Evolutionary conservation across 352 stramenopile genomes (phyloP), one percentile per base, ranked within the genome.

Genomic region (Phytophthora constricta): DNA sequence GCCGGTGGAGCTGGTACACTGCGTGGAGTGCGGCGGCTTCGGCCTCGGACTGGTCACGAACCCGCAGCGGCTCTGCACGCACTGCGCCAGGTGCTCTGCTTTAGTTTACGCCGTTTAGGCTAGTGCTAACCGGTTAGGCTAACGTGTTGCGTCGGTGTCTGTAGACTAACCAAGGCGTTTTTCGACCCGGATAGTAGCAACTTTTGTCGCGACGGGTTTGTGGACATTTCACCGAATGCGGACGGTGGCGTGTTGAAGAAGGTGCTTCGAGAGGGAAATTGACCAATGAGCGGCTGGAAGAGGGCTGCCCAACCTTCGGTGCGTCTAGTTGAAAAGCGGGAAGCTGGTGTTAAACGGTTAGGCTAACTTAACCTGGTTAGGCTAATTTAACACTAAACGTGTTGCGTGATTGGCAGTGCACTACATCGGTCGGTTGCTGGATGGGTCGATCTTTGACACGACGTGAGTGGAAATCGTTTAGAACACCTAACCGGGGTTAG

Each of bases 391-490:
- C n/a, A 10, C 41, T 23, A 23, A 23, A n/a, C 16, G 14, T 45
- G 31, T 53, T 58, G 41, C 10, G 53, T 68, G 20, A n/a, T 27
- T 22, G 37, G 28, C 46, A 89, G 86, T 96, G 49, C 87, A 96
- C 67, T 96, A 96, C 76, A 85, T 96, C 47, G 87, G 87, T 0
- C 79, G 86, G 5, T 65, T 94, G 11, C 72, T 89, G 63, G 87
- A 96, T 54, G 86, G 87, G 20, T 96, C 87, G 17, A 96, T 96
- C 63, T 96, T 96, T 56, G 87, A 96, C 65, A 96, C 87, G 16
- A 91, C 84, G 87, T 93, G 62, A 59, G 78, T 47, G 26, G 1
- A 25, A 16, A 26, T 46, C 19, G 19, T 5, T 17, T 11, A 13
- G 27, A 9, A 47, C 9, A 42, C 9, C 2, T 42, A 23, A 23